Evolutionary conservation across 2,329 filamentous ascomycete species (phyloP), one percentile per base, ranked within the genome.

Genomic region (Colletotrichum sansevieriae): DNA sequence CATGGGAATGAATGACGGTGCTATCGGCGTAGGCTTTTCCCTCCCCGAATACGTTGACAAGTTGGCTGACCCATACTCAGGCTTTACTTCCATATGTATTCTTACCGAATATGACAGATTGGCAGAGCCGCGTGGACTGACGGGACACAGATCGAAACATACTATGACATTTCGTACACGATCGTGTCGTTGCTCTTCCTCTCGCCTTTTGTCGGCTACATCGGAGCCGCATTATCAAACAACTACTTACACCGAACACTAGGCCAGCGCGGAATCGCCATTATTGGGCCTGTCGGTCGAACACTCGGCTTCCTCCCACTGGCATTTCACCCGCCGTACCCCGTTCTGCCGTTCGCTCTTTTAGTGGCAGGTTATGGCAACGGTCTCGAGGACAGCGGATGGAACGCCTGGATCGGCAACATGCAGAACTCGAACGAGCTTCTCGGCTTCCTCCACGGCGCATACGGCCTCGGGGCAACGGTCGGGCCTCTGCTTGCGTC

Each of bases 371-470:
- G 91, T 2, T 89, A 92, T 56, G 92, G 92, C 1, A 93, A 91
- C 75, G 92, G 92, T 2, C 79, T 94, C 9, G 84, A 88, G 62
- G 91, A 89, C 72, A 84, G 82, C 67, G 86, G 81, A 3, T 90
- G 86, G 82, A 88, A 88, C 74, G 85, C 86, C 8, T 89, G 85
- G 84, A 77, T 88, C 20, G 92, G 92, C 11, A 91, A 90, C 73
- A 92, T 95, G 89, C 84, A 87, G 12, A 87, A 88, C 66, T 81
- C 91, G 8, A 94, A 95, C 75, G 89, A 94, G 75, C 81, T 95
- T 1, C 84, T 94, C 1, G 92, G 92, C 1, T 84, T 94, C 67
- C 78, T 95, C 29, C 92, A 94, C 76, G 91, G 87, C 1, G 87
- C 87, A 43, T 95, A 94, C 74, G 91, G 91, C 0, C 74, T 92